Evolutionary conservation across 2,329 filamentous ascomycete genomes (phyloP), one percentile per base, ranked within the genome.

Genomic region (Exophiala xenobiotica): DNA sequence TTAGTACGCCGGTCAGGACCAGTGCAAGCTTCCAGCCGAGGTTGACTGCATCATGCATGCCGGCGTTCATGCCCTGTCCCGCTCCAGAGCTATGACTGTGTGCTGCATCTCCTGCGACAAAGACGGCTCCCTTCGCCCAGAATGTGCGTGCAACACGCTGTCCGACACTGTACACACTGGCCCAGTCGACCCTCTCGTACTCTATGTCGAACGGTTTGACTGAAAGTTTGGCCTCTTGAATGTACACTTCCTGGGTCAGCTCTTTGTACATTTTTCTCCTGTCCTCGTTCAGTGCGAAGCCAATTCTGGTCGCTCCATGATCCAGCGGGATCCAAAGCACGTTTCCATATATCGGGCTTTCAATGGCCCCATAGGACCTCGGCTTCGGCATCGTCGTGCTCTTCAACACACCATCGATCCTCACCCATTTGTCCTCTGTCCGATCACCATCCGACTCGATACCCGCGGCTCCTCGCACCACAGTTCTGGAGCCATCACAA

Each of bases 281-380:
- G 41, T 72, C 72, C 0, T 72, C 66, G 2, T 70, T 78, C 56
- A 78, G 74, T 0, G 76, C 75, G 54, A 74, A 81, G 3, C 78
- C 79, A 33, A 81, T 78, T 4, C 78, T 70, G 0, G 76, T 79
- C 0, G 71, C 74, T 3, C 76, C 77, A 49, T 76, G 74, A 58
- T 81, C 79, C 0, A 81, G 65, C 3, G 74, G 72, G 2, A 72
- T 76, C 78, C 77, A 81, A 0, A 81, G 67, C 0, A 81, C 75
- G 49, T 80, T 80, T 3, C 78, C 78, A 57, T 80, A 77, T 0
- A 74, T 76, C 0, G 70, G 70, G 19, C 69, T 74, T 58, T 81
- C 78, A 39, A 80, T 76, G 0, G 76, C 69, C 24, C 74, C 74
- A 54, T 79, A 75, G 1, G 68, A 67, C 39, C 76, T 64, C 9